These are phyloP conservation scores for Tolypocladium ovalisporum DNA, from an alignment of 2,329 filamentous ascomycete genomes.

Conservation along the genomic window DNA sequence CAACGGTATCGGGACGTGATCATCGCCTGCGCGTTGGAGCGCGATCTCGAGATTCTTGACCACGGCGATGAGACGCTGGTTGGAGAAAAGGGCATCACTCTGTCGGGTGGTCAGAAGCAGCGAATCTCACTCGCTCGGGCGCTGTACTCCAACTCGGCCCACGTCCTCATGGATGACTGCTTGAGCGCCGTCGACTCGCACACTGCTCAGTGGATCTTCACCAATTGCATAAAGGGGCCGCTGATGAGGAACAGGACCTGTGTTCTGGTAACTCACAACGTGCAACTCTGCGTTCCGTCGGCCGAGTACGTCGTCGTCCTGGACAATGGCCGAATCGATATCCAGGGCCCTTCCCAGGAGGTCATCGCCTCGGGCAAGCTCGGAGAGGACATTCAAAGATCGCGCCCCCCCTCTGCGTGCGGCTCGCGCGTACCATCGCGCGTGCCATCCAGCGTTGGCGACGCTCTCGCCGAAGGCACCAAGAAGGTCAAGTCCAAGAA, in stretches of 20 bases:
- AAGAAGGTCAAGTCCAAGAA: slow-evolving; percentile 36
- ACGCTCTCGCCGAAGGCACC: slow-evolving; percentile 30
- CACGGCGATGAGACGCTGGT: slow-evolving; percentile 88
- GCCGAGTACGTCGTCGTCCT: slow-evolving; percentile 75
- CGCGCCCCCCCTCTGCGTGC: slow-evolving; percentile 56
- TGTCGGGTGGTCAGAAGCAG: slow-evolving; percentile 96
- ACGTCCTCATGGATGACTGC: slow-evolving; percentile 88
- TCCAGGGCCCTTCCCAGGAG: slow-evolving; percentile 66
- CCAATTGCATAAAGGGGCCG: slow-evolving; percentile 79
- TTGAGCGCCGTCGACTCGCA: slow-evolving; percentile 95
- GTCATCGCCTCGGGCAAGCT: slow-evolving; percentile 81
- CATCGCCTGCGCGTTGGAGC: slow-evolving; percentile 79
- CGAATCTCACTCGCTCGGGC: slow-evolving; percentile 93
- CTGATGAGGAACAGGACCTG: slow-evolving; percentile 85
- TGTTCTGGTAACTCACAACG: slow-evolving; percentile 91
- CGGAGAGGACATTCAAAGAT: slow-evolving; percentile 71
- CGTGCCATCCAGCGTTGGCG: slow-evolving; percentile 62
- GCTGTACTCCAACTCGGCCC: slow-evolving; percentile 88
- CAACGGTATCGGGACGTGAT: slow-evolving; percentile 81
- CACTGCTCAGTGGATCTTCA: slow-evolving; percentile 96
- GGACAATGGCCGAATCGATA: slow-evolving; percentile 71
- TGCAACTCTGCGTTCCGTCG: slow-evolving; percentile 72
- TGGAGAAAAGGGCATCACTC: slow-evolving; percentile 91
- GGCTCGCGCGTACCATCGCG: slow-evolving; percentile 68
- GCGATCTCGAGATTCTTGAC: slow-evolving; percentile 86